Evolutionary conservation across 306 rosid genomes (phyloP), one percentile per base, ranked within the genome.

Genomic region (Mimosa bimucronata): DNA sequence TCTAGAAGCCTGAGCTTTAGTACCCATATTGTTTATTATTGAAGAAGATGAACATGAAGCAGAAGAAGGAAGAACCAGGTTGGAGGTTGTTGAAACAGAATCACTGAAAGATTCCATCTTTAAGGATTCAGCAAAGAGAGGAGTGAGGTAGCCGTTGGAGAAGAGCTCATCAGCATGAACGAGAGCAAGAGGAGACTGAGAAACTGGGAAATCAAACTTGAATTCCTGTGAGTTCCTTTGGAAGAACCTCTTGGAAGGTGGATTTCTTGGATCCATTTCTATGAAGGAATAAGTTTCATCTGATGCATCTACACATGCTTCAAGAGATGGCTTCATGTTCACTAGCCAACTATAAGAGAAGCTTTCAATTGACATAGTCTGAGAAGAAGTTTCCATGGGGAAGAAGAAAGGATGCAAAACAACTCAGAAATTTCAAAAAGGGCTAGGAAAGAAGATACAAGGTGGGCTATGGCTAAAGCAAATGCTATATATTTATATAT

Each of bases 261-360:
- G 83, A 94, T 86, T 88, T 84, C 89, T 91, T 58, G 98, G 98
- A 79, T 94, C 97, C 98, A 94, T 94, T 86, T 96, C 99, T 80
- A 96, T 96, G 97, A 90, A 96, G 76, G 95, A 90, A 25, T 52
- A 69, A 46, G 89, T 86, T 83, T 90, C 97, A 80, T 93, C 98
- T 26, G 90, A 91, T 13, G 91, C 89, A 74, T 95, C 98, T 19
- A 93, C 70, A 2, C 92, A 91, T 45, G 90, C 76, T 71, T 90
- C 98, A 25, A 90, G 69, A 37, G 98, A 90, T 69, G 98, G 97
- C 79, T 89, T 93, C 2, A 93, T 87, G 90, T 96, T 93, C 74
- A 93, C 97, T 81, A 93, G 71, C 97, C 98, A 96, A 87, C 97
- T 93, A 78, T 93, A 90, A 50, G 99, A 96, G 82, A 96, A 96